phyloP scores from a whole-genome alignment of 2,329 filamentous ascomycete species.

The Phialemoniopsis sp. region DNA sequence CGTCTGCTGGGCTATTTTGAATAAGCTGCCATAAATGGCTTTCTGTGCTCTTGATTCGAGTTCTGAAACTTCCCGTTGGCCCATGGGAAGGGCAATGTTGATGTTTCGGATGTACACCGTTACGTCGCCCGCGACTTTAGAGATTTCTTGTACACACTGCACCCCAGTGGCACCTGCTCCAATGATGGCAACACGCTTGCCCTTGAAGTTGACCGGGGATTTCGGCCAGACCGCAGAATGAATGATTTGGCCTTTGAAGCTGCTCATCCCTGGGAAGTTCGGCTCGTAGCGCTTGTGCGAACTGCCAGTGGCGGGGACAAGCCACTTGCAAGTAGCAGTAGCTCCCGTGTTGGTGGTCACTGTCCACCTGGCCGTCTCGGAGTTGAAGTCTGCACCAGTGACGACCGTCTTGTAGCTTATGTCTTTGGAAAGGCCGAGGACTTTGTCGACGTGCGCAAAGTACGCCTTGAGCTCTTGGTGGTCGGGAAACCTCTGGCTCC shows the following conservation, averaged over 20 bases:
- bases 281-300: constrained; percentile 37
- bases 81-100: constrained; percentile 55
- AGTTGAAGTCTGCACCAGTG: constrained; percentile 25
- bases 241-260: constrained; percentile 7
- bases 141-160: constrained; percentile 13
- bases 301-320: constrained; percentile 35
- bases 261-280: constrained; percentile 14
- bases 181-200: constrained; percentile 12
- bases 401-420: constrained; percentile 38
- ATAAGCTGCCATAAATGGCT: constrained; percentile 30
- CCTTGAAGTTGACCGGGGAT: constrained; percentile 2
- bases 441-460: constrained; percentile 38
- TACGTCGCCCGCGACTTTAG: constrained; percentile 26
- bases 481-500: constrained; percentile 31
- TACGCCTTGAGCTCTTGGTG: constrained; percentile 35
- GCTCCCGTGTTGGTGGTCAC: too few relatives aligned
- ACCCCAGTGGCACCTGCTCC: constrained; percentile 13
- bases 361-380: too few relatives aligned
- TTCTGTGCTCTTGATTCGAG: constrained; percentile 39
- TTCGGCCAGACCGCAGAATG: constrained; percentile 11
- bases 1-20: constrained; percentile 35
- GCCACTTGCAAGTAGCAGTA: constrained; percentile 4
- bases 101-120: constrained; percentile 55
- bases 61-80: constrained; percentile 36
- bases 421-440: constrained; percentile 36